These are phyloP conservation scores for Aphanomyces astaci DNA, from an alignment of 352 stramenopile genomes.

Conservation along the genomic window DNA sequence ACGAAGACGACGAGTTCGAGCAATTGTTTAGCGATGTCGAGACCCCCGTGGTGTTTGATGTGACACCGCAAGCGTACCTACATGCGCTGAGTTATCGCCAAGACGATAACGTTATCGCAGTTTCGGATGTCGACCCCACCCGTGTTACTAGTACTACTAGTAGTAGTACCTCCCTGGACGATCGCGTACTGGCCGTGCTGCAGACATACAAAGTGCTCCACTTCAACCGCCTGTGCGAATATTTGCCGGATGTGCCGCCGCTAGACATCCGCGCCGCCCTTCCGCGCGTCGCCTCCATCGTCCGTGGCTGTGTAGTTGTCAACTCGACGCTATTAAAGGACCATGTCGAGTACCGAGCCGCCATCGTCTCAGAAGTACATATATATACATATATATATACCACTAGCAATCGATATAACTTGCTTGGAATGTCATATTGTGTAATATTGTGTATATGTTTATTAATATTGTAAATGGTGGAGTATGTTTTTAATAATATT, in stretches of 20 bases:
- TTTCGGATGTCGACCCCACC: too few species aligned
- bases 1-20: constrained; percentile 61
- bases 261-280: constrained; percentile 1
- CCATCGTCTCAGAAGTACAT: constrained; percentile 46
- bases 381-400: neutral
- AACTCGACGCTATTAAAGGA: constrained; percentile 26
- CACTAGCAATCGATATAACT: neutral
- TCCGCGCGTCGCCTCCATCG: neutral
- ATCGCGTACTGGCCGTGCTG: constrained; percentile 23
- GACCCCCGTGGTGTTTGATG: constrained; percentile 56
- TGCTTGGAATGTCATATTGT: neutral
- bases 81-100: constrained; percentile 64
- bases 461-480: too few species aligned
- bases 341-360: constrained; percentile 31
- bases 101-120: constrained; percentile 25
- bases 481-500: too few species aligned
- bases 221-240: constrained; percentile 4
- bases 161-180: constrained; percentile 32
- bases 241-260: constrained; percentile 21
- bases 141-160: too few species aligned
- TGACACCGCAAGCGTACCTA: constrained; percentile 63
- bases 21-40: constrained; percentile 78
- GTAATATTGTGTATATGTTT: too few species aligned
- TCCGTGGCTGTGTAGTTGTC: constrained; percentile 29
- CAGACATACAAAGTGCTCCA: constrained; percentile 29